Conservation (phyloP, 1,139 yeast genomes). For the Diutina neorugosa region DNA sequence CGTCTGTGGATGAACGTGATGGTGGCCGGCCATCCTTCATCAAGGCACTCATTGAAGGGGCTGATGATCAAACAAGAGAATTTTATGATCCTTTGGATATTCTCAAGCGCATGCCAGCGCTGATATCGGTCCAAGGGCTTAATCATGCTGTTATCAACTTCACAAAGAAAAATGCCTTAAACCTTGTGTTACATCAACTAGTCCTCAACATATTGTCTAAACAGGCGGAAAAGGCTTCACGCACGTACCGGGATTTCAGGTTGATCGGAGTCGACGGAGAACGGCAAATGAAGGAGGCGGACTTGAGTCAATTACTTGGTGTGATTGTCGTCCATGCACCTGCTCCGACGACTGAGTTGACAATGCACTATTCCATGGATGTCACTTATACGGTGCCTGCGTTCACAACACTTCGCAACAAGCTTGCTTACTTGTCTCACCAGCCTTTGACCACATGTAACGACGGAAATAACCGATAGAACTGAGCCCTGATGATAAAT, state of each 20-base stretch:
- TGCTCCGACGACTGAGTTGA: background rate
- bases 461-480: background rate
- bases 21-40: constrained; percentile 49
- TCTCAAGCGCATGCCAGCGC: constrained; percentile 49
- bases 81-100: constrained; percentile 60
- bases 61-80: constrained; percentile 39
- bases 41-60: constrained; percentile 56
- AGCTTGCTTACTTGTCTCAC: background rate
- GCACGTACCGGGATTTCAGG: background rate
- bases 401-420: background rate
- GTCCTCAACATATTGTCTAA: constrained; percentile 50
- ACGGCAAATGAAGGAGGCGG: background rate
- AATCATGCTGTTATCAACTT: constrained; percentile 50
- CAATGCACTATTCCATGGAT: background rate
- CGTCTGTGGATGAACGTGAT: constrained; percentile 39
- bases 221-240: constrained; percentile 29
- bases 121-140: constrained; percentile 54
- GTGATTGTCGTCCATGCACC: background rate
- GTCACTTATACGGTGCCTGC: background rate
- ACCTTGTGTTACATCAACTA: constrained; percentile 42
- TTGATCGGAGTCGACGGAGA: constrained; percentile 2
- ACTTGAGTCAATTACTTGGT: background rate
- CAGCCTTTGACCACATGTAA: background rate
- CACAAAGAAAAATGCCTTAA: constrained; percentile 52
- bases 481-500: background rate